phyloP scores from a whole-genome alignment of 176 grass and related monocot genomes.

The Poa annua region DNA sequence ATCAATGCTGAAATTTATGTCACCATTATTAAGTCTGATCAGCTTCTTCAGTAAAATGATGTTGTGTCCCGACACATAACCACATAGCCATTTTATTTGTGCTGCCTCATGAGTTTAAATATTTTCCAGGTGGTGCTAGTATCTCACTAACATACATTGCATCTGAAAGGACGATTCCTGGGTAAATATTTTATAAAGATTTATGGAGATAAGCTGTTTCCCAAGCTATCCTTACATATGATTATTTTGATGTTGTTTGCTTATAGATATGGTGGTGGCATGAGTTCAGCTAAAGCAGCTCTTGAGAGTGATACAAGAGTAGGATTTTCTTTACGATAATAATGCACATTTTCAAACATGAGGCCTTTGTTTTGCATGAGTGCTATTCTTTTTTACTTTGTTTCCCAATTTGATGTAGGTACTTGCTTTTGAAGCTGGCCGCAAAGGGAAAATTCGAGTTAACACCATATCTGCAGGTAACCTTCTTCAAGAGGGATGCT shows the following conservation, averaged over 20 bases:
- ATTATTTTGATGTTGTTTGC: conserved; percentile 38
- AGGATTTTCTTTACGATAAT: conserved; percentile 27
- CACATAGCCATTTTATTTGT: not conserved
- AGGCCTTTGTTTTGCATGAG: conserved; percentile 6
- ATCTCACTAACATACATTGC: conserved; percentile 95
- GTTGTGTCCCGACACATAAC: not conserved
- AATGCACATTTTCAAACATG: conserved; percentile 22
- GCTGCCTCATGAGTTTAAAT: conserved; percentile 29
- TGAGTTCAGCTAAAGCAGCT: conserved; percentile 98
- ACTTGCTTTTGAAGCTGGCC: conserved; percentile 91
- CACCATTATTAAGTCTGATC: not conserved
- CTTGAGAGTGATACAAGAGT: conserved; percentile 94
- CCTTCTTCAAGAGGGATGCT: conserved; percentile 2
- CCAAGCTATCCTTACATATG: conserved; percentile 14
- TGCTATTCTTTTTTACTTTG: not conserved
- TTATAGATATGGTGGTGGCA: conserved; percentile 87
- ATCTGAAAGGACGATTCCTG: conserved; percentile 87
- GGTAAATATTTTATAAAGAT: conserved; percentile 53
- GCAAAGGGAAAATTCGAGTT: conserved; percentile 85
- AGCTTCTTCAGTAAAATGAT: conserved; percentile 17
- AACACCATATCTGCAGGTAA: conserved; percentile 98
- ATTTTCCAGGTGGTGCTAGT: conserved; percentile 76
- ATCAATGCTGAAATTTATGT: not conserved
- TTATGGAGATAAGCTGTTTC: not conserved
- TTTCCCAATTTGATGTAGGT: conserved; percentile 48